Evolutionary conservation across 805 yeast species (phyloP).

Genomic region (Ogataea nakhonphanomensis): DNA sequence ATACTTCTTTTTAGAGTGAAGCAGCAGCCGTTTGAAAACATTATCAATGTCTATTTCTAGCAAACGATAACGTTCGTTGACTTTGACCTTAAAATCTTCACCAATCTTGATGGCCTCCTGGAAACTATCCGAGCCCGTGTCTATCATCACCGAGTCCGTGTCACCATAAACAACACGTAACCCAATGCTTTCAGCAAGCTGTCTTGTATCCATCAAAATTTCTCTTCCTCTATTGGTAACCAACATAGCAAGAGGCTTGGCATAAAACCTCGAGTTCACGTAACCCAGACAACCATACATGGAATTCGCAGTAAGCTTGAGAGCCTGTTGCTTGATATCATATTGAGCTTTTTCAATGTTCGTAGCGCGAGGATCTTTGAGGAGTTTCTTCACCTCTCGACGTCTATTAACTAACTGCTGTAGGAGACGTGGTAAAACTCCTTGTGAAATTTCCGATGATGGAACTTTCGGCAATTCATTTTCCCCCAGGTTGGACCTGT

Average conservation of each 20-base stretch:
- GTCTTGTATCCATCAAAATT: slow-evolving; percentile 87
- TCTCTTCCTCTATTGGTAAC: slow-evolving; percentile 96
- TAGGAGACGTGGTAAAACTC: slow-evolving; percentile 83
- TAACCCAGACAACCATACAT: slow-evolving; percentile 99
- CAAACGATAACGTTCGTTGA: slow-evolving; percentile 82
- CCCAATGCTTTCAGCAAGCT: slow-evolving; percentile 80
- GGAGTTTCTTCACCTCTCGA: slow-evolving; percentile 81
- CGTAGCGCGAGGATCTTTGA: slow-evolving; percentile 69
- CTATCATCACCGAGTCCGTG: slow-evolving; percentile 98
- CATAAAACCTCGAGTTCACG: slow-evolving; percentile 87
- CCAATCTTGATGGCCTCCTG: slow-evolving; percentile 81
- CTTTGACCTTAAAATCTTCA: slow-evolving; percentile 74
- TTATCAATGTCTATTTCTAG: slow-evolving; percentile 95
- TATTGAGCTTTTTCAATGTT: slow-evolving; percentile 71
- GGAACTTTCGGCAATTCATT: slow-evolving; percentile 70
- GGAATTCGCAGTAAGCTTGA: slow-evolving; percentile 96
- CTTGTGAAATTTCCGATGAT: slow-evolving; percentile 51
- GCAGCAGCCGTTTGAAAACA: slow-evolving; percentile 75
- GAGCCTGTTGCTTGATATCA: slow-evolving; percentile 93
- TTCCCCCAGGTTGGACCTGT: slow-evolving; percentile 45
- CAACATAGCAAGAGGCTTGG: slow-evolving; percentile 92
- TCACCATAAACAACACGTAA: slow-evolving; percentile 94
- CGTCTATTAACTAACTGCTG: slow-evolving; percentile 86
- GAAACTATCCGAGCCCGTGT: slow-evolving; percentile 70
- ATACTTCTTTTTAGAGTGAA: slow-evolving; percentile 96